Conservation (phyloP, 2,329 filamentous ascomycete species). For the Teratosphaeria epicoccoides region DNA sequence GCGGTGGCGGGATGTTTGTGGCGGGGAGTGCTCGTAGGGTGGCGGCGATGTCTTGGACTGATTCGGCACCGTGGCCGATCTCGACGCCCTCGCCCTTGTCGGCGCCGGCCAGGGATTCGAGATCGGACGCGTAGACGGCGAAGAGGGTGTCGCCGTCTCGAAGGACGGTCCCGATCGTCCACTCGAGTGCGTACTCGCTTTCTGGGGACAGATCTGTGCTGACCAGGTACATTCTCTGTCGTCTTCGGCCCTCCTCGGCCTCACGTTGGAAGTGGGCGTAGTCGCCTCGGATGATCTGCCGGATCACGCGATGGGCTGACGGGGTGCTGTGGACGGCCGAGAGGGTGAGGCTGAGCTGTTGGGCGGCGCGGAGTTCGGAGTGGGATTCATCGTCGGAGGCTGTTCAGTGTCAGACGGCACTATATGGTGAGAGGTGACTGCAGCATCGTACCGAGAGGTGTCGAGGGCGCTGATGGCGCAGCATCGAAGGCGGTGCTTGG, state of each 20-base stretch:
- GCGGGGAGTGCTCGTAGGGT: constrained; percentile 55
- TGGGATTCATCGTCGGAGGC: constrained; percentile 78
- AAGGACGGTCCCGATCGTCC: constrained; percentile 91
- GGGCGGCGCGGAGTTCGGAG: constrained; percentile 75
- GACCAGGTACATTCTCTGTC: constrained; percentile 84
- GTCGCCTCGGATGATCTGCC: constrained; percentile 83
- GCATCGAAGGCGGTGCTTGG: constrained; percentile 78
- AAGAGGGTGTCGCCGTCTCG: constrained; percentile 89
- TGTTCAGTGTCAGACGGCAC: background rate
- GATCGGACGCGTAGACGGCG: constrained; percentile 86
- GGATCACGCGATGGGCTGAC: constrained; percentile 68
- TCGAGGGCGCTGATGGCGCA: constrained; percentile 46
- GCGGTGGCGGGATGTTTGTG: constrained; percentile 16
- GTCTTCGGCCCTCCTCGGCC: constrained; percentile 65
- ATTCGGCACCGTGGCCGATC: constrained; percentile 61
- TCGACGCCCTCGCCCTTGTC: constrained; percentile 39
- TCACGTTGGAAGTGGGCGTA: constrained; percentile 65
- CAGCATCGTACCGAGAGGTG: constrained; percentile 48
- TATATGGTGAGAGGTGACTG: no score
- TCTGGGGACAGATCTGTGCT: constrained; percentile 92
- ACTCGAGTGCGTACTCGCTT: constrained; percentile 88
- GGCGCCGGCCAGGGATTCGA: constrained; percentile 52
- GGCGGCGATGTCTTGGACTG: constrained; percentile 63
- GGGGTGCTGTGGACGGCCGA: constrained; percentile 69
- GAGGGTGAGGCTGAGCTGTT: constrained; percentile 70